Evolutionary conservation across 129 eudicot species (phyloP).

Genomic region (Oenanthe sinensis): DNA sequence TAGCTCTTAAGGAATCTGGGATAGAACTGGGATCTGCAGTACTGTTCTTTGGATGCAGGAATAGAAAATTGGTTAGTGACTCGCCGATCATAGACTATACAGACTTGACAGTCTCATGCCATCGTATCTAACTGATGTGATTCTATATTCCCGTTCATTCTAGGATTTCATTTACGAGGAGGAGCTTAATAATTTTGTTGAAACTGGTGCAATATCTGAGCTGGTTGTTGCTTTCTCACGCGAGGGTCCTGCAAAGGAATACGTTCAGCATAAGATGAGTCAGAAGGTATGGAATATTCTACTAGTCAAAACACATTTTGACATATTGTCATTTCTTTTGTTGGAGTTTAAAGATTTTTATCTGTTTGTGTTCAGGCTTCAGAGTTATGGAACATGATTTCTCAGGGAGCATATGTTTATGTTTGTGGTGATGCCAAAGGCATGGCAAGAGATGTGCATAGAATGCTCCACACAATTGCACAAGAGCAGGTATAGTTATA

Average conservation of each 20-base stretch:
- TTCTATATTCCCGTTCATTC: background rate
- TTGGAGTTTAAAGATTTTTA: constrained; percentile 11
- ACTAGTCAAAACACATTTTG: constrained; percentile 8
- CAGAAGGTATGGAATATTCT: constrained; percentile 62
- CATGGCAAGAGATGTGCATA: constrained; percentile 82
- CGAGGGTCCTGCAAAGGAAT: constrained; percentile 72
- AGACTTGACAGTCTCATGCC: background rate
- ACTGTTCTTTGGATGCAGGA: constrained; percentile 72
- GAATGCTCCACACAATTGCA: constrained; percentile 55
- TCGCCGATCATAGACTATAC: background rate
- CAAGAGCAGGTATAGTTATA: constrained; percentile 43
- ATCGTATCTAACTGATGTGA: background rate
- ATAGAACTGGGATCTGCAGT: constrained; percentile 61
- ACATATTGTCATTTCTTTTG: background rate
- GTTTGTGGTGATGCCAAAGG: constrained; percentile 90
- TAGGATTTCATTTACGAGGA: constrained; percentile 77
- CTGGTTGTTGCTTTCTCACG: constrained; percentile 75
- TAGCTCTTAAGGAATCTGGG: constrained; percentile 54
- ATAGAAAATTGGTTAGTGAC: constrained; percentile 67
- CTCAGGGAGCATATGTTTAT: constrained; percentile 50
- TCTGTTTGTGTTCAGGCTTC: constrained; percentile 39
- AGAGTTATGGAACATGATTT: constrained; percentile 48
- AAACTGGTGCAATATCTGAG: constrained; percentile 58
- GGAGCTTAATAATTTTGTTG: constrained; percentile 50
- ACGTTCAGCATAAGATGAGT: constrained; percentile 74